Evolutionary conservation across 768 basidiomycete species (phyloP), one percentile per base, ranked within the genome.

Genomic region (Pleurotus tuber-regium): DNA sequence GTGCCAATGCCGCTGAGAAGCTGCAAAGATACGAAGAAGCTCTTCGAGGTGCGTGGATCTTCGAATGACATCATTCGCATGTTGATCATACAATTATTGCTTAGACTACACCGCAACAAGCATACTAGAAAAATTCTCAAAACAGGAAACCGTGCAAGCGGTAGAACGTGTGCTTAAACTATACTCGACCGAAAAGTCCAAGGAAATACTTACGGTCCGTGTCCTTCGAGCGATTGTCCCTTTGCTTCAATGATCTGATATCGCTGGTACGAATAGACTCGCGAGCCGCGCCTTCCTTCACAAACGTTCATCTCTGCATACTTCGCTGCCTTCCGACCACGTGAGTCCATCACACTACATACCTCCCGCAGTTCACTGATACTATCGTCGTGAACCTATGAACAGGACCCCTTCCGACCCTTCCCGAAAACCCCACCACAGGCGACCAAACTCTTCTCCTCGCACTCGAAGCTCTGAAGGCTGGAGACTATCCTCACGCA

Each of bases 61-160:
- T 12, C 8, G 42, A 14, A 36, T 29, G 38, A 18, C 36, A 19
- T 8, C 25, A 16, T 42, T 11, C 24, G 24, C 21, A 24, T 25
- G n/a, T 43, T 24, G 5, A 14, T 16, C 1, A 19, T 23, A 16
- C 7, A 14, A 14, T 31, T 14, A 14, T 33, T 18, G 26, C 9
- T 2, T 56, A 94, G 96, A 99, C 67, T 98, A 86, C 75, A 98
- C 96, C 0, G 92, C 96, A n/a, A 86, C 90, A 0, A 93, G 95
- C 12, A 96, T 99, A 57, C 79, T 99, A 35, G 92, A 95, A 67
- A 85, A 87, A 61, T 97, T 98, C 82, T 78, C 86, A 63, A 92
- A 95, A 62, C 82, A 89, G 55, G 59, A 72, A 1, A 87, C 93
- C 1, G 82, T 88, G 3, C 77, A 83, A 47, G 74, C 89, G 0